Conservation (phyloP, 1,284 basidiomycete species). For the Pseudozyma sp. region DNA sequence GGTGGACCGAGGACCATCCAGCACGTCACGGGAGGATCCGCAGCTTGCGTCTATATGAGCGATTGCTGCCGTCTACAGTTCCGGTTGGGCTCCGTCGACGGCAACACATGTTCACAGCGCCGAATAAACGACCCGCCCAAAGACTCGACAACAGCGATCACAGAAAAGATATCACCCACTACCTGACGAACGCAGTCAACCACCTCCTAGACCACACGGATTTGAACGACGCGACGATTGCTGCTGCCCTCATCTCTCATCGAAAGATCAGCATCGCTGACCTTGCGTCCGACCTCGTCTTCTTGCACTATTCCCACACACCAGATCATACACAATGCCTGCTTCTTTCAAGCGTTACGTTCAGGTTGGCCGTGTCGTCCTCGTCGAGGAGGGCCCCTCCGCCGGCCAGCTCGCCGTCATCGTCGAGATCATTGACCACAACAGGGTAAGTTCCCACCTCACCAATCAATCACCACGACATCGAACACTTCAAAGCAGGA, state of each 20-base stretch:
- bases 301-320: background rate
- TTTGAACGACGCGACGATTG: constrained; percentile 10
- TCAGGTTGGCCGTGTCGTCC: constrained; percentile 97
- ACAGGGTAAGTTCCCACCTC: constrained; percentile 77
- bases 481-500: background rate
- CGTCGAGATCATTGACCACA: constrained; percentile 98
- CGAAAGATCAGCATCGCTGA: constrained; percentile 16
- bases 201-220: background rate
- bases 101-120: too few species aligned
- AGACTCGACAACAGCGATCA: too few species aligned
- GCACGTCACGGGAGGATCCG: too few species aligned
- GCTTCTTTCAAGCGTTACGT: constrained; percentile 89
- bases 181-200: too few species aligned
- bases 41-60: too few species aligned
- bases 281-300: constrained; percentile 3
- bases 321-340: constrained; percentile 57
- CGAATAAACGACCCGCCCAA: too few species aligned
- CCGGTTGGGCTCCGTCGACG: too few species aligned
- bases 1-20: too few species aligned
- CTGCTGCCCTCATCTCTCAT: background rate
- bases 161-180: too few species aligned
- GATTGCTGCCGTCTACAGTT: too few species aligned
- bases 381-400: constrained; percentile 88
- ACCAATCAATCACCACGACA: background rate
- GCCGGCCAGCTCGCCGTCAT: constrained; percentile 94